A percentile compares a stretch with the other conserved stretches of the same genome.
phyloP scores from a whole-genome alignment of 2,329 filamentous ascomycete species.

The Cladophialophora carrionii region DNA sequence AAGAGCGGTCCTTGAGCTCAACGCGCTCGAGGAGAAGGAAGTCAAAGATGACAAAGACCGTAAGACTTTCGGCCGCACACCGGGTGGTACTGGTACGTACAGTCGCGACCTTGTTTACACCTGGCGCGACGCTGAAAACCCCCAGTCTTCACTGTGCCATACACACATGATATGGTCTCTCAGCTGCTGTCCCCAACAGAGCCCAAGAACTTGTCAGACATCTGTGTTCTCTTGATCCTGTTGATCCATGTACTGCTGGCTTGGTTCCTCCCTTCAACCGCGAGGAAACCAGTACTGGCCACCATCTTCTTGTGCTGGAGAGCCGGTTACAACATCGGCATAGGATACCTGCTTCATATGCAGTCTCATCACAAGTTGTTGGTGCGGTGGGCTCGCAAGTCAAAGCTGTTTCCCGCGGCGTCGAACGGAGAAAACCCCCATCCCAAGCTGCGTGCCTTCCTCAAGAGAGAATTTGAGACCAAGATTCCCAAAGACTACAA shows the following conservation, averaged over 20 bases:
- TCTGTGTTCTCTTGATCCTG: conserved; percentile 76
- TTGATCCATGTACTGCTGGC: conserved; percentile 73
- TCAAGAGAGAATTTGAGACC: conserved; percentile 88
- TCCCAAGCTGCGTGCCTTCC: conserved; percentile 76
- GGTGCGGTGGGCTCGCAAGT: conserved; percentile 83
- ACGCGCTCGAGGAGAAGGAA: conserved; percentile 50
- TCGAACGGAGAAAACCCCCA: conserved; percentile 78
- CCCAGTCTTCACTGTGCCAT: conserved; percentile 89
- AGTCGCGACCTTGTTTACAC: neutral
- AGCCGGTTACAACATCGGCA: conserved; percentile 88
- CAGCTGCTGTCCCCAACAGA: conserved; percentile 92
- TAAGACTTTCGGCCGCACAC: conserved; percentile 89
- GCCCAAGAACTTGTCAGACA: conserved; percentile 91
- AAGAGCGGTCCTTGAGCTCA: conserved; percentile 54
- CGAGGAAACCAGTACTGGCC: conserved; percentile 78
- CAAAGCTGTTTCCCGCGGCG: conserved; percentile 82
- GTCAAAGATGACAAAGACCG: conserved; percentile 58
- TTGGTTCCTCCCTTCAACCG: conserved; percentile 69
- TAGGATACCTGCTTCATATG: conserved; percentile 82
- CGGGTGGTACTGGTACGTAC: conserved; percentile 81
- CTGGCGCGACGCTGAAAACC: conserved; percentile 1
- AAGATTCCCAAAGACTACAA: conserved; percentile 94
- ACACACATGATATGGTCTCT: conserved; percentile 98
- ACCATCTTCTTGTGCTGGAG: conserved; percentile 89
- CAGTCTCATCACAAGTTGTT: conserved; percentile 89